Percentiles rank a stretch among this genome's conserved stretches.
phyloP scores from a whole-genome alignment of 176 grass and related monocot genomes.

The Aegilops longissima region DNA sequence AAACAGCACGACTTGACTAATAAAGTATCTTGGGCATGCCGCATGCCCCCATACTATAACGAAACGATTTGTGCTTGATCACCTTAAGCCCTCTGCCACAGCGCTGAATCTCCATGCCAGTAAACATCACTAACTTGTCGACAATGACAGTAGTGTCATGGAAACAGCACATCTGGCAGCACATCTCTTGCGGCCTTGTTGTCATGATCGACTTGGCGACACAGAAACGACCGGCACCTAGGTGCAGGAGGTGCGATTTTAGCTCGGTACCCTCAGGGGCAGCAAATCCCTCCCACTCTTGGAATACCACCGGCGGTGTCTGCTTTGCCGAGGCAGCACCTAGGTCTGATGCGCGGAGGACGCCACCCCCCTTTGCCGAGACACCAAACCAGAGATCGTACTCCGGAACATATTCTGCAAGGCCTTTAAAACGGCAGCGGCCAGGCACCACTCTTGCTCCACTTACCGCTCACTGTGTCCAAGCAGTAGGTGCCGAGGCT shows the following conservation, averaged over 20 bases:
- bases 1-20: not conserved
- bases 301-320: not conserved
- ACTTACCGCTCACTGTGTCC: not conserved
- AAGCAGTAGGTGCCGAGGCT: not conserved
- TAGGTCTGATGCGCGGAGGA: not conserved
- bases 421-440: not conserved
- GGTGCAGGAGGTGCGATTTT: not conserved
- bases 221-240: not conserved
- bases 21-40: not conserved
- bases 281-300: not conserved
- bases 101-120: not conserved
- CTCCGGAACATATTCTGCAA: not conserved
- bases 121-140: not conserved
- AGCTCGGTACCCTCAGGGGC: not conserved
- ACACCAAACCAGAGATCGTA: not conserved
- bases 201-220: not conserved
- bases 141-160: not conserved
- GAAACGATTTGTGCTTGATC: not conserved
- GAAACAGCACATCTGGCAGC: not conserved
- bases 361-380: not conserved
- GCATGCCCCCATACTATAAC: not conserved
- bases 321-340: not conserved
- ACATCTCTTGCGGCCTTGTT: not conserved
- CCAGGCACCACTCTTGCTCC: not conserved
- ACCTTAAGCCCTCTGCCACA: not conserved